Evolutionary conservation across 2,329 filamentous ascomycete species (phyloP).

Genomic region (Clarireedia homoeocarpa): DNA sequence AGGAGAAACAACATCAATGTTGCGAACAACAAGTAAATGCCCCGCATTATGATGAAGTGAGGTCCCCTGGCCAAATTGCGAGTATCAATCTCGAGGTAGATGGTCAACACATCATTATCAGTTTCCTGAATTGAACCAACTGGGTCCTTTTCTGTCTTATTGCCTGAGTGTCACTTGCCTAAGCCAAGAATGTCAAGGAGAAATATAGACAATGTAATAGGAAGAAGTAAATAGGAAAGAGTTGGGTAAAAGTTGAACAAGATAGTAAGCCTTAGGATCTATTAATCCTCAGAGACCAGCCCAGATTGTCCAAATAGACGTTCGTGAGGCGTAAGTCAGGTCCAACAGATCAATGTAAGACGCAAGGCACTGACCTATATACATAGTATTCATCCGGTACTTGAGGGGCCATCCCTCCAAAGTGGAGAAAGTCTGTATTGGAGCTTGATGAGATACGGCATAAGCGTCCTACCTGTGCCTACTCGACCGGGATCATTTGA

Average conservation of each 20-base stretch:
- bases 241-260: slow-evolving; percentile 20
- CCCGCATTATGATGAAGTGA: slow-evolving; percentile 12
- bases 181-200: slow-evolving; percentile 22
- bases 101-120: slow-evolving; percentile 8
- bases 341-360: neutral
- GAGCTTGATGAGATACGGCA: slow-evolving; percentile 3
- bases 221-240: neutral
- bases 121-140: slow-evolving; percentile 3
- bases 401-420: neutral
- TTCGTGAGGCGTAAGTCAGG: slow-evolving; percentile 3
- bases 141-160: slow-evolving; percentile 1
- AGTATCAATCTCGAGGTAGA: slow-evolving; percentile 4
- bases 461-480: slow-evolving; percentile 1
- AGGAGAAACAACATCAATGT: slow-evolving; percentile 6
- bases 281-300: slow-evolving; percentile 5
- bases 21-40: slow-evolving; percentile 9
- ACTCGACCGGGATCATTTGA: slow-evolving; percentile 4
- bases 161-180: slow-evolving; percentile 20
- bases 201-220: slow-evolving; percentile 30
- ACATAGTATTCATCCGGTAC: slow-evolving; percentile 1
- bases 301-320: neutral
- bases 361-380: slow-evolving; percentile 9
- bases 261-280: slow-evolving; percentile 47
- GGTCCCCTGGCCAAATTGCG: neutral
- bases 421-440: slow-evolving; percentile 7